phyloP scores from a whole-genome alignment of 768 basidiomycete species.

The Xerocomus spinulosus region DNA sequence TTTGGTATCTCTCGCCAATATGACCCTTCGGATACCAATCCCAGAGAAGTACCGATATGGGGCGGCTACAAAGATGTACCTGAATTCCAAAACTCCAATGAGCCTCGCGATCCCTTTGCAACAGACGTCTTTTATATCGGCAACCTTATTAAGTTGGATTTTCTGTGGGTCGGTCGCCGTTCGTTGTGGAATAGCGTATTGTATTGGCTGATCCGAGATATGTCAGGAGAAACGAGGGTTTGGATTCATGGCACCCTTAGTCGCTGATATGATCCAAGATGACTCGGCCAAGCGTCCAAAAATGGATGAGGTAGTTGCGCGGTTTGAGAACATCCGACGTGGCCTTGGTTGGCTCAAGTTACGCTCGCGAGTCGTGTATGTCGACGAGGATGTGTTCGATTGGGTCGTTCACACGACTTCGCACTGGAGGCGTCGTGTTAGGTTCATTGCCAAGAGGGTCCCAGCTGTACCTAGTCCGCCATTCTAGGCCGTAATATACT shows the following conservation, averaged over 20 bases:
- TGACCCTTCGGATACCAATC: too few relatives aligned
- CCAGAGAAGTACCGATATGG: too few relatives aligned
- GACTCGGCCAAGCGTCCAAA: slow-evolving; percentile 21
- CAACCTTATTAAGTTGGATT: slow-evolving; percentile 33
- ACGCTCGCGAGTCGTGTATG: slow-evolving; percentile 27
- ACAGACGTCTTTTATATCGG: too few relatives aligned
- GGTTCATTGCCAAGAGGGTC: slow-evolving; percentile 6
- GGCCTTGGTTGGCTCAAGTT: slow-evolving; percentile 11
- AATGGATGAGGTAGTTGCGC: slow-evolving; percentile 19
- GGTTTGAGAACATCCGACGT: slow-evolving; percentile 12
- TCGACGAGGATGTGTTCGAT: slow-evolving; percentile 12
- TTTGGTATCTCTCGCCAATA: too few relatives aligned
- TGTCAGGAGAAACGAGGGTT: slow-evolving; percentile 9
- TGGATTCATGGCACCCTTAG: slow-evolving; percentile 21
- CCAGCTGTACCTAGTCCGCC: slow-evolving; percentile 10
- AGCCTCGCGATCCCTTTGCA: too few relatives aligned
- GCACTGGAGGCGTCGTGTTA: slow-evolving; percentile 25
- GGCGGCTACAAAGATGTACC: too few relatives aligned
- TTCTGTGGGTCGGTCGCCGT: slow-evolving; percentile 31
- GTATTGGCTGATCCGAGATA: neutral
- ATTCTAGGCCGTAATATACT: neutral
- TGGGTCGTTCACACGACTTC: slow-evolving; percentile 2
- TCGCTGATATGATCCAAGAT: slow-evolving; percentile 18
- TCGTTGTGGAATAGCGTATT: too few relatives aligned
- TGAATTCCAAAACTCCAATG: too few relatives aligned